A percentile compares a stretch with the other conserved stretches of the same genome.
phyloP scores from a whole-genome alignment of 371 early-diverging fungal genomes.

The Conidiobolus incongruus region DNA sequence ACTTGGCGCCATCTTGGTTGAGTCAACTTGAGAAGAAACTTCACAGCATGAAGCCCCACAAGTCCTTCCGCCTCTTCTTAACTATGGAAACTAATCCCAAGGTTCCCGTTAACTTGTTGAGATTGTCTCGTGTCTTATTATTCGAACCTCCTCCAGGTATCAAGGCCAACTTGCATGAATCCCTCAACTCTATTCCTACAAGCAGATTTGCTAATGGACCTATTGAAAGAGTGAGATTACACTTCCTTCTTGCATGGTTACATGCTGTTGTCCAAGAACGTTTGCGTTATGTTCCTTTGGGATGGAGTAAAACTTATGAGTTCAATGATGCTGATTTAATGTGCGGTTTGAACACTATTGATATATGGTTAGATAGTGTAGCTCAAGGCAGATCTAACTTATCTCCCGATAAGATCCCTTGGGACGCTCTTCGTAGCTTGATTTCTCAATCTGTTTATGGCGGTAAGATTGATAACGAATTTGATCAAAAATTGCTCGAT shows the following conservation, averaged over 20 bases:
- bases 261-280: conserved; percentile 90
- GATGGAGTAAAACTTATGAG: conserved; percentile 93
- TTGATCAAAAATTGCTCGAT: conserved; percentile 69
- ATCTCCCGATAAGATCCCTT: conserved; percentile 86
- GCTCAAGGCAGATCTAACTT: conserved; percentile 71
- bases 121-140: conserved; percentile 78
- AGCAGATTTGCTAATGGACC: conserved; percentile 43
- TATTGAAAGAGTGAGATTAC: conserved; percentile 65
- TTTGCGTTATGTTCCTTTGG: conserved; percentile 85
- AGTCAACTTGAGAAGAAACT: conserved; percentile 85
- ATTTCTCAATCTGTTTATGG: conserved; percentile 85
- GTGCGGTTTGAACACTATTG: conserved; percentile 69
- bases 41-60: conserved; percentile 62
- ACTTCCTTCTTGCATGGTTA: conserved; percentile 91
- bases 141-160: conserved; percentile 94
- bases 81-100: conserved; percentile 94
- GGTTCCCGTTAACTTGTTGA: conserved; percentile 79
- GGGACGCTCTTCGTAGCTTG: conserved; percentile 75
- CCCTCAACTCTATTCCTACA: conserved; percentile 42
- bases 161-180: conserved; percentile 76
- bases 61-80: conserved; percentile 78
- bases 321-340: conserved; percentile 95
- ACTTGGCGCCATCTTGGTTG: conserved; percentile 84
- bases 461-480: conserved; percentile 84
- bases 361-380: conserved; percentile 68